phyloP scores from a whole-genome alignment of 352 stramenopile species.

The Phytophthora agathidicida region DNA sequence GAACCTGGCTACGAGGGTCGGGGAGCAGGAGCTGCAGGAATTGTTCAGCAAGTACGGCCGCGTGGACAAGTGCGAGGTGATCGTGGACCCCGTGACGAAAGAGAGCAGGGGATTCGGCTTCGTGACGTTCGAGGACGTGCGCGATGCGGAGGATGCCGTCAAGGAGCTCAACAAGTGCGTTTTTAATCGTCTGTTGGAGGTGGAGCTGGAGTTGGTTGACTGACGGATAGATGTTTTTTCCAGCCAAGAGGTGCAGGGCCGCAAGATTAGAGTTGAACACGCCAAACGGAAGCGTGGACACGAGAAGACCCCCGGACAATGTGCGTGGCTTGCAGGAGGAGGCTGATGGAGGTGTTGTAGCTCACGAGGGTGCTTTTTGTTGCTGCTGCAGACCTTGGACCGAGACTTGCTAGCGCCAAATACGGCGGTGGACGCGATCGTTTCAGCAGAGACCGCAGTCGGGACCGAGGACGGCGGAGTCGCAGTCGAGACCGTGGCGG shows the following conservation, averaged over 20 bases:
- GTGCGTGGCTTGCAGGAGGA: constrained; percentile 37
- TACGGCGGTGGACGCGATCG: constrained; percentile 61
- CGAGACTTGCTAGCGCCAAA: constrained; percentile 73
- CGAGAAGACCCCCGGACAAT: constrained; percentile 85
- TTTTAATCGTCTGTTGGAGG: too few relatives aligned
- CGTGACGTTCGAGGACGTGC: constrained; percentile 79
- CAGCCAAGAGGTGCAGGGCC: constrained; percentile 80
- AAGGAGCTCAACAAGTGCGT: constrained; percentile 82
- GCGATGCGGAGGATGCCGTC: constrained; percentile 78
- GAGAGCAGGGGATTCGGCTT: constrained; percentile 77
- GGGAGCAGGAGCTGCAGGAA: constrained; percentile 69
- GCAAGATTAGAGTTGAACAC: constrained; percentile 77
- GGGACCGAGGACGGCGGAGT: constrained; percentile 51
- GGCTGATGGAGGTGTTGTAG: neutral
- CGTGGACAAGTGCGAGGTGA: constrained; percentile 81
- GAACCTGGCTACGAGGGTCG: constrained; percentile 63
- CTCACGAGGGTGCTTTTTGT: neutral
- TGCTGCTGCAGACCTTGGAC: constrained; percentile 63
- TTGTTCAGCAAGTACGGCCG: constrained; percentile 79
- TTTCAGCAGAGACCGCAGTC: constrained; percentile 50
- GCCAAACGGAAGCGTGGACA: constrained; percentile 83
- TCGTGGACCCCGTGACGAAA: constrained; percentile 76
- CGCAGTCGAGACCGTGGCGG: constrained; percentile 52
- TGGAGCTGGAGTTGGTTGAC: neutral
- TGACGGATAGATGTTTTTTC: constrained; percentile 6